Evolutionary conservation across 805 yeast species (phyloP).

Genomic region (Teunomyces cretensis): DNA sequence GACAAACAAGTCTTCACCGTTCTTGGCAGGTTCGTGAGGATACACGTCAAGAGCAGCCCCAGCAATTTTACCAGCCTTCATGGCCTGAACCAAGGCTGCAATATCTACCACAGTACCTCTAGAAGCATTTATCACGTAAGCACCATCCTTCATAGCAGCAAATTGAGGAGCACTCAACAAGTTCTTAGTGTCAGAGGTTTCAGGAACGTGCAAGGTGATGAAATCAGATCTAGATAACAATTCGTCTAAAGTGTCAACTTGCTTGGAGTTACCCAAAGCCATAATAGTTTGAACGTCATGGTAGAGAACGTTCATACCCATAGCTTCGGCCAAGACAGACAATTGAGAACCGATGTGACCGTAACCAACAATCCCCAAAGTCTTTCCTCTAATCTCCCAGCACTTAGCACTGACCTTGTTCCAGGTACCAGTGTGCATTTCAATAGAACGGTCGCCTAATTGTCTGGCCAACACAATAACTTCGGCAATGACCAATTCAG

Average conservation of each 20-base stretch:
- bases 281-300: slow-evolving; percentile 90
- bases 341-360: slow-evolving; percentile 98
- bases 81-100: slow-evolving; percentile 87
- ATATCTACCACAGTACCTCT: slow-evolving; percentile 98
- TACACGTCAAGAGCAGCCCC: slow-evolving; percentile 97
- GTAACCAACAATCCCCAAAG: slow-evolving; percentile 94
- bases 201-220: slow-evolving; percentile 93
- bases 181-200: slow-evolving; percentile 86
- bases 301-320: slow-evolving; percentile 96
- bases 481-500: slow-evolving; percentile 95
- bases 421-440: slow-evolving; percentile 96
- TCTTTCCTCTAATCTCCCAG: slow-evolving; percentile 99
- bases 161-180: slow-evolving; percentile 87
- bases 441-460: slow-evolving; percentile 93
- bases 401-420: slow-evolving; percentile 92
- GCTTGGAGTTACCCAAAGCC: slow-evolving; percentile 96
- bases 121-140: slow-evolving; percentile 92
- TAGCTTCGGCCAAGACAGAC: slow-evolving; percentile 93
- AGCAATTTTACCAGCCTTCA: slow-evolving; percentile 90
- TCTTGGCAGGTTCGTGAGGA: slow-evolving; percentile 96
- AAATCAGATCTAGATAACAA: slow-evolving; percentile 81
- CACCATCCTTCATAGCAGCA: slow-evolving; percentile 94
- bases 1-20: slow-evolving; percentile 78
- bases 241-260: slow-evolving; percentile 82
- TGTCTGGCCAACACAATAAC: slow-evolving; percentile 93